A percentile compares a stretch with the other conserved stretches of the same genome.
Conservation (phyloP, 805 yeast genomes). For the Starmerella geochares region DNA sequence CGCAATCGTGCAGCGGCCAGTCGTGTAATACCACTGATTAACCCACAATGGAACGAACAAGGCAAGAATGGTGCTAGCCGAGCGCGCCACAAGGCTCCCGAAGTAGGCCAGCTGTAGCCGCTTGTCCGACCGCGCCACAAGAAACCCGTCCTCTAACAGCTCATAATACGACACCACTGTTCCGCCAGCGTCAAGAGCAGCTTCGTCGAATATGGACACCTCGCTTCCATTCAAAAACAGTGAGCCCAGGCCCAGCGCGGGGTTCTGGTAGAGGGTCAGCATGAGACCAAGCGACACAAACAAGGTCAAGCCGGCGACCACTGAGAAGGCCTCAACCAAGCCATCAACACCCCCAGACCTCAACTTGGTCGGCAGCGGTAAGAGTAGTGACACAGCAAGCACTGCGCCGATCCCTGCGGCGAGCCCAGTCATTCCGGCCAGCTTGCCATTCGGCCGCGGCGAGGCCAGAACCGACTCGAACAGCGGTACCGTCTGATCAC, state of each 20-base stretch:
- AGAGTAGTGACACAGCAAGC: conserved; percentile 48
- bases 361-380: conserved; percentile 54
- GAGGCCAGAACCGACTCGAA: conserved; percentile 12
- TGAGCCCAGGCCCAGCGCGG: conserved; percentile 29
- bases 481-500: conserved; percentile 17
- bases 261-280: conserved; percentile 40
- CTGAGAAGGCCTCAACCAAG: conserved; percentile 36
- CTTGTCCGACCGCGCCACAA: conserved; percentile 38
- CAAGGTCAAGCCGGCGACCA: conserved; percentile 23
- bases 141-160: conserved; percentile 41
- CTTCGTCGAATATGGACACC: conserved; percentile 27
- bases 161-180: conserved; percentile 32
- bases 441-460: conserved; percentile 40
- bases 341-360: conserved; percentile 9
- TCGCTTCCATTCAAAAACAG: conserved; percentile 27
- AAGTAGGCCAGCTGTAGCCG: conserved; percentile 46
- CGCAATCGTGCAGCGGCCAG: conserved; percentile 40
- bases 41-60: conserved; percentile 56
- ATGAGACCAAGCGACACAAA: conserved; percentile 34
- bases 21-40: conserved; percentile 43
- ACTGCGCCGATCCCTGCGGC: conserved; percentile 36
- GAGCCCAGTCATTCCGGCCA: conserved; percentile 50
- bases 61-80: conserved; percentile 48
- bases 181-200: conserved; percentile 26
- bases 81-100: conserved; percentile 54